Evolutionary conservation across 108 stramenopile species (phyloP), one percentile per base, ranked within the genome.

Genomic region (Skeletonema menzelii): DNA sequence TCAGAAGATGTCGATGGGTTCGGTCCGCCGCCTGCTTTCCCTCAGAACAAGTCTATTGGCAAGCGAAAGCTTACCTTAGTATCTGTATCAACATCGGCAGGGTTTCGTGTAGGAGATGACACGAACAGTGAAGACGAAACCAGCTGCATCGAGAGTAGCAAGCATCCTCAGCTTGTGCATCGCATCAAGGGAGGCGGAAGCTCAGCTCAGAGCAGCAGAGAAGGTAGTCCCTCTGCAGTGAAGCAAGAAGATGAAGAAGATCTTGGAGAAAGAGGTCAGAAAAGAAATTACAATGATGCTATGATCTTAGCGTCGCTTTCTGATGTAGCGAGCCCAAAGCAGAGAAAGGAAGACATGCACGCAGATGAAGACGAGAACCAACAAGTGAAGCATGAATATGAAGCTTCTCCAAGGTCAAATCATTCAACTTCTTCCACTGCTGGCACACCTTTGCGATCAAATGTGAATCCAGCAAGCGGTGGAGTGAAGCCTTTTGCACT

Each of bases 1-100:
- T 53, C 59, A 35, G 59, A 37, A 27, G 64, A 59, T 19, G 40
- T 22, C 19, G 56, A 59, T 11, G 73, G 73, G 32, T 75, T 75
- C 44, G 73, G 73, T n/a, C 65, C 73, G 3, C 73, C 73, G 6
- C 73, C 73, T 26, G 63, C 73, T 56, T 75, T 75, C 55, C 65
- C 73, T 31, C 58, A 32, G 27, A 58, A 56, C 30, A 65, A 65
- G 27, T 59, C 55, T 31, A 56, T 37, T 20, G 58, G 73, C 31
- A 66, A 66, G 31, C 32, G 65, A 56, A 75, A 66, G 56, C 65
- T 27, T 1, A 75, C 73, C 0, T 32, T 75, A 15, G 42, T 75
- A 19, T 56, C 65, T 15, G 64, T 66, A 34, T 75, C 73, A 22
- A n/a, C 73, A 1, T 44, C 73, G 53, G 47, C 17, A 35, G 28